These are phyloP conservation scores for Trichocladium uniseriatum DNA, from an alignment of 495 filamentous ascomycete species.

Conservation along the genomic window DNA sequence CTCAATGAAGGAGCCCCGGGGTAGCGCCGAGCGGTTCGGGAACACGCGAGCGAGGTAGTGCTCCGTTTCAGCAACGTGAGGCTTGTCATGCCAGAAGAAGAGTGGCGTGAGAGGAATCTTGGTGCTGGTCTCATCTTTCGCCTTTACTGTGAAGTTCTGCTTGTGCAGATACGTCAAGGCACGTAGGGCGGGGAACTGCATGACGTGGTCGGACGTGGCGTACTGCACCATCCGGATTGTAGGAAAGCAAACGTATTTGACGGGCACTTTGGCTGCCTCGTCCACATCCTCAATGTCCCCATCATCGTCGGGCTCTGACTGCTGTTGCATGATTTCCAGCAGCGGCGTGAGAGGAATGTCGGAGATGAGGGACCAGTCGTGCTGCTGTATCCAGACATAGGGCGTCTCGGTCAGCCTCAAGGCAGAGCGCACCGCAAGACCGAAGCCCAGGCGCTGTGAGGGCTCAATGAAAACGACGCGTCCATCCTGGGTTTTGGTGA, in stretches of 20 bases:
- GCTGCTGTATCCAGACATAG: conserved; percentile 43
- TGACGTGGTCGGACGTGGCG: conserved; percentile 33
- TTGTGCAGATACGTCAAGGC: conserved; percentile 31
- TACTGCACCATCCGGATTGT: conserved; percentile 37
- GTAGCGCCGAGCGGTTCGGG: conserved; percentile 30
- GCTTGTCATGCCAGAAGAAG: conserved; percentile 45
- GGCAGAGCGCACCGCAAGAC: conserved; percentile 36
- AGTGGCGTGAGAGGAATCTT: conserved; percentile 37
- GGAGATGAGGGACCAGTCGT: conserved; percentile 37
- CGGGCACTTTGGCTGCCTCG: conserved; percentile 11
- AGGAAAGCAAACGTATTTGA: conserved; percentile 35
- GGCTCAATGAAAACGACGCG: conserved; percentile 37
- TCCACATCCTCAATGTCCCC: background rate
- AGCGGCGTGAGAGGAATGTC: conserved; percentile 32
- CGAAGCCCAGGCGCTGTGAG: conserved; percentile 34
- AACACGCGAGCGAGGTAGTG: conserved; percentile 38
- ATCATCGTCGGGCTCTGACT: background rate
- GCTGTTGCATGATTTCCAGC: conserved; percentile 32
- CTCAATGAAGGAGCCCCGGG: conserved; percentile 39
- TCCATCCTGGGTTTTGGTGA: conserved; percentile 24
- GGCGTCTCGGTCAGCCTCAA: conserved; percentile 33
- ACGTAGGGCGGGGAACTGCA: conserved; percentile 27
- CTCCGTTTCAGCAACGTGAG: conserved; percentile 34
- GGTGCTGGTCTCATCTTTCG: background rate
- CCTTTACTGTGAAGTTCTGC: conserved; percentile 23